A percentile compares a stretch with the other conserved stretches of the same genome.
phyloP scores from a whole-genome alignment of 805 yeast genomes.

The Candida verbasci region DNA sequence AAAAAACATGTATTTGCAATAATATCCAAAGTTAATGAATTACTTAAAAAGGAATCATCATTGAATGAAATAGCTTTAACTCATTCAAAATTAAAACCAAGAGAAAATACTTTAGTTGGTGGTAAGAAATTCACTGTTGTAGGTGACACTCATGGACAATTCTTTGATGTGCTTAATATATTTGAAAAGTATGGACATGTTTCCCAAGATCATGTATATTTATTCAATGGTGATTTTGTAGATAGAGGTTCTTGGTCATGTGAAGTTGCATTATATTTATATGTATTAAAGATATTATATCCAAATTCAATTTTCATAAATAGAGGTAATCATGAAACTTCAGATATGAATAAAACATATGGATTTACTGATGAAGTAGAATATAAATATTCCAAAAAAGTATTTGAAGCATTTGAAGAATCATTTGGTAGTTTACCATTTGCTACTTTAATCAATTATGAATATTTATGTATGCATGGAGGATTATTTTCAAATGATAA shows the following conservation, averaged over 20 bases:
- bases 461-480: conserved; percentile 91
- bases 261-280: conserved; percentile 83
- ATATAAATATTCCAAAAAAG: conserved; percentile 75
- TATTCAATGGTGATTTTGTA: conserved; percentile 96
- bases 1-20: conserved; percentile 80
- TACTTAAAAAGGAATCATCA: conserved; percentile 64
- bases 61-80: conserved; percentile 63
- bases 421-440: conserved; percentile 83
- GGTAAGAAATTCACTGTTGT: conserved; percentile 70
- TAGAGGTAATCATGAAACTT: conserved; percentile 96
- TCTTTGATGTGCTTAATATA: conserved; percentile 79
- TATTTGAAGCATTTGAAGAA: conserved; percentile 80
- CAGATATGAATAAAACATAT: conserved; percentile 93
- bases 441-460: conserved; percentile 72
- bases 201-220: conserved; percentile 58
- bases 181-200: conserved; percentile 75
- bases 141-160: conserved; percentile 98
- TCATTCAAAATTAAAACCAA: conserved; percentile 20
- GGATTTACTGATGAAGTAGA: conserved; percentile 97
- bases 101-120: conserved; percentile 19
- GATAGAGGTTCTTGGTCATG: conserved; percentile 99
- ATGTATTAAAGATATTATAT: conserved; percentile 68
- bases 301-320: conserved; percentile 73
- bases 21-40: conserved; percentile 61
- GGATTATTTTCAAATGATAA: conserved; percentile 82